These are phyloP conservation scores for Globisporangium cystogenes DNA, from an alignment of 352 stramenopile species.

Conservation along the genomic window DNA sequence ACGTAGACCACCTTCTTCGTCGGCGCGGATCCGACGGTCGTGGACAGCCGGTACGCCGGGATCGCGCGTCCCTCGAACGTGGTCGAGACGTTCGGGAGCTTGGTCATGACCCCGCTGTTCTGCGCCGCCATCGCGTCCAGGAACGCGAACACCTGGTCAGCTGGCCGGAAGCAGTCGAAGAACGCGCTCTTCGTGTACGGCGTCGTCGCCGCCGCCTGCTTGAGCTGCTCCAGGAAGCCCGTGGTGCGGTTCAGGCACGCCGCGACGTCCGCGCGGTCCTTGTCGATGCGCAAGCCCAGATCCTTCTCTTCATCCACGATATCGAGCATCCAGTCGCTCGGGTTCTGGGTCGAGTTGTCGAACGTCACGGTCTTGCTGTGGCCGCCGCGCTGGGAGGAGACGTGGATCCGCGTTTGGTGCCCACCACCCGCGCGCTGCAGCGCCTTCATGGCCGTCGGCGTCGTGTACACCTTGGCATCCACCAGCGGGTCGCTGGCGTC, in stretches of 20 bases:
- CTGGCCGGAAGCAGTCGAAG: slow-evolving; percentile 69
- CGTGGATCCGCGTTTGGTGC: slow-evolving; percentile 1
- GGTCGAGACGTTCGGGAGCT: slow-evolving; percentile 38
- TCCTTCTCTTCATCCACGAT: slow-evolving; percentile 1
- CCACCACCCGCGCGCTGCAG: not conserved
- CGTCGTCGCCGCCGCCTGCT: not conserved
- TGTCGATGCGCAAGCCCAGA: slow-evolving; percentile 8
- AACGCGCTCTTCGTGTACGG: slow-evolving; percentile 44
- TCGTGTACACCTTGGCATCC: slow-evolving; percentile 10
- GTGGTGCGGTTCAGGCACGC: slow-evolving; percentile 41
- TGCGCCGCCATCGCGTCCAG: slow-evolving; percentile 38
- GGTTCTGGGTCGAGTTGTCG: not conserved
- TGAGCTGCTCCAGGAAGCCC: slow-evolving; percentile 35
- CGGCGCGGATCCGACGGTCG: slow-evolving; percentile 1
- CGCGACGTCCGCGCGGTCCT: slow-evolving; percentile 37
- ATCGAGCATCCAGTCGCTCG: slow-evolving; percentile 3
- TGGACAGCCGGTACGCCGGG: slow-evolving; percentile 59
- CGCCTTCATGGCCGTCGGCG: slow-evolving; percentile 4
- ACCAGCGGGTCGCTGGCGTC: slow-evolving; percentile 1
- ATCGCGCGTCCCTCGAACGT: slow-evolving; percentile 54
- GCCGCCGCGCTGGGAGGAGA: not conserved
- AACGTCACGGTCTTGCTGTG: slow-evolving; percentile 2
- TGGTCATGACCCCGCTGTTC: slow-evolving; percentile 45
- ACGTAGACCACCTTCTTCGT: slow-evolving; percentile 46
- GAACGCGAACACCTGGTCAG: slow-evolving; percentile 57